Base-by-base conservation (phyloP, 1,139 yeast genomes). In the Debaryomyces robertsiae region DNA sequence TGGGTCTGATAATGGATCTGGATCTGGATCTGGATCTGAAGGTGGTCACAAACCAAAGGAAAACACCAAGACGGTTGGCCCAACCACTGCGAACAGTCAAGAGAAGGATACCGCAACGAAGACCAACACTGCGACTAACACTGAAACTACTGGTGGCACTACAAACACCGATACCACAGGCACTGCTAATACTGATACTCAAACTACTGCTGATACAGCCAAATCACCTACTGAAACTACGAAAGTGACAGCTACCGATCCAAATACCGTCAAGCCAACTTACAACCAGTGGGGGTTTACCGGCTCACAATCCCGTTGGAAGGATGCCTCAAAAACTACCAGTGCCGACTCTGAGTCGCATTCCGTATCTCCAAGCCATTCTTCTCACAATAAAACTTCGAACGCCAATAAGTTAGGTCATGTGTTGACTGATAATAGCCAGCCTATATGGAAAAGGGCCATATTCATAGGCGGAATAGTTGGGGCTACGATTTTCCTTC, bases 201-300 rank as follows among this genome's bases (percentile, higher is more conserved):
- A 19, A 19, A 19, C 22, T 6, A 19, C 22, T 6, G 22, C 22
- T 6, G 22, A 19, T 5, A 19, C 22, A 6, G 7, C 22, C 22
- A 19, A 19, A 6, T 6, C 5, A 7, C 7, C 22, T 19, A 19
- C 22, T 19, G 7, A 29, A 13, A 31, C 36, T 5, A 41, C 52
- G 3, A 41, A 45, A 13, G 37, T 44, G 10, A 41, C 33, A 7
- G 36, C 46, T 4, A 34, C 42, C 27, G 36, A 39, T 18, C 44
- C 45, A 9, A 30, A 38, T 15, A 44, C 50, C 15, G 37, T 41
- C 7, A 44, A 44, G 11, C 62, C 40, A n/a, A 51, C 66, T 3
- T 65, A 59, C 54, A 71, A 71, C 52, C 69, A 68, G 48, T 71
- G 65, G 64, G 77, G 77, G 2, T 71, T 71, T 50, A 66, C 73